Conservation (phyloP, 495 filamentous ascomycete genomes). For the Aspergillus ellipticus region DNA sequence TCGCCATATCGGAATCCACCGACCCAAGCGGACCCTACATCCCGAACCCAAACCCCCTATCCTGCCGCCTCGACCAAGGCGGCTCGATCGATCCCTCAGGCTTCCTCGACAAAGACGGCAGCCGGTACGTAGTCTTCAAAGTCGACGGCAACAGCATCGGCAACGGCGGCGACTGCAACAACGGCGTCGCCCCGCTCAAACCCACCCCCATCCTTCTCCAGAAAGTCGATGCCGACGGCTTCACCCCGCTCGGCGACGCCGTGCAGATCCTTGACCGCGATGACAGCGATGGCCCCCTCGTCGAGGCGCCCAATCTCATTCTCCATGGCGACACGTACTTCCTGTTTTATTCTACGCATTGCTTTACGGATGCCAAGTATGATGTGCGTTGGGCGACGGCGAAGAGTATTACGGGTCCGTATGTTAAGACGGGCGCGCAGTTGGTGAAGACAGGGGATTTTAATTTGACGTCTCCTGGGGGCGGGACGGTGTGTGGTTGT, state of each 20-base stretch:
- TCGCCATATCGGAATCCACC: slow-evolving; percentile 37
- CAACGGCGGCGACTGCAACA: slow-evolving; percentile 55
- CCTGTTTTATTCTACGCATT: slow-evolving; percentile 60
- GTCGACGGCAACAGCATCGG: slow-evolving; percentile 60
- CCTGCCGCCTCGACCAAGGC: slow-evolving; percentile 48
- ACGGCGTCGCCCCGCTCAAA: slow-evolving; percentile 49
- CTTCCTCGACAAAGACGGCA: slow-evolving; percentile 49
- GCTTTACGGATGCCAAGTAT: slow-evolving; percentile 49
- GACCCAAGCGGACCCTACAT: slow-evolving; percentile 48
- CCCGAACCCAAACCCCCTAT: slow-evolving; percentile 39
- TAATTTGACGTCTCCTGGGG: slow-evolving; percentile 47
- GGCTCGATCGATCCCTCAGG: slow-evolving; percentile 58
- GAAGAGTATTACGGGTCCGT: slow-evolving; percentile 43
- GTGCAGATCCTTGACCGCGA: slow-evolving; percentile 54
- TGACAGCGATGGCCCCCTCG: slow-evolving; percentile 53
- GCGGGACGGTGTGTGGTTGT: slow-evolving; percentile 44
- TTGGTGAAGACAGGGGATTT: slow-evolving; percentile 40
- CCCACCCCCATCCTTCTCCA: slow-evolving; percentile 61
- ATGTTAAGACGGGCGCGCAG: slow-evolving; percentile 33
- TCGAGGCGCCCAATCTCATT: slow-evolving; percentile 59
- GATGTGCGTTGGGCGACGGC: slow-evolving; percentile 54
- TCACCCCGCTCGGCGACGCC: slow-evolving; percentile 47
- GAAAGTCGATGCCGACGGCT: slow-evolving; percentile 46
- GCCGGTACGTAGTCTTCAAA: slow-evolving; percentile 58
- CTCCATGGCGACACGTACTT: slow-evolving; percentile 46